Evolutionary conservation across 2,329 filamentous ascomycete species (phyloP), one percentile per base, ranked within the genome.

Genomic region (Clonostachys solani): DNA sequence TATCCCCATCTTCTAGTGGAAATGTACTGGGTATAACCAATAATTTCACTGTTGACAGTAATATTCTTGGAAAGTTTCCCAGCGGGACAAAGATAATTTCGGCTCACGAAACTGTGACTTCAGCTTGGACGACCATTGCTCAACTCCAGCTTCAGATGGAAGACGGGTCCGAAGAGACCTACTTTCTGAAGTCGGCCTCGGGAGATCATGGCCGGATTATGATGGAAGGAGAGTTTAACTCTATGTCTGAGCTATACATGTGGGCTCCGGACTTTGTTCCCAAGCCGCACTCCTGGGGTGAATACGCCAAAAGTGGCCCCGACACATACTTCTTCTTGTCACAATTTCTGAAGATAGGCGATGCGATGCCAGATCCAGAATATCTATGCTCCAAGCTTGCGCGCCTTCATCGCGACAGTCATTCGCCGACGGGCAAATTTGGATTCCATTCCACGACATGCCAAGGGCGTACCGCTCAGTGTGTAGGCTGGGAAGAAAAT

Each of bases 381-480:
- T 33, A 47, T 12, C 45, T 47, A 6, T 42, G 45, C 33, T 7
- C 18, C 13, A 36, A 37, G 19, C 23, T 47, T n/a, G 40, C 34
- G 7, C 17, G 17, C 9, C 29, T 47, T 5, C 45, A 47, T 33
- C 9, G 12, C 6, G 29, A 47, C 13, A 43, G 45, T 6, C 7
- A 34, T 12, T 47, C 40, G 8, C 45, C 45, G 6, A 36, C 17
- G 13, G 62, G 61, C 3, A 59, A 60, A 43, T 67, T 66, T 42
- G 63, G 65, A 13, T 69, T 68, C 37, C 54, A 55, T 18, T 38
- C 60, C 3, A 56, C 53, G 8, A 66, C 63, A 3, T 65, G 53
- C 44, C 54, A 56, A 13, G 63, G 62, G 5, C 55, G 58, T 4
- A 48, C 60, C 3, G 55, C 59, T 1, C 54, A 59, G 50, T 38